phyloP scores from a whole-genome alignment of 2,329 filamentous ascomycete genomes.

The Phaeophleospora eucalypticola region DNA sequence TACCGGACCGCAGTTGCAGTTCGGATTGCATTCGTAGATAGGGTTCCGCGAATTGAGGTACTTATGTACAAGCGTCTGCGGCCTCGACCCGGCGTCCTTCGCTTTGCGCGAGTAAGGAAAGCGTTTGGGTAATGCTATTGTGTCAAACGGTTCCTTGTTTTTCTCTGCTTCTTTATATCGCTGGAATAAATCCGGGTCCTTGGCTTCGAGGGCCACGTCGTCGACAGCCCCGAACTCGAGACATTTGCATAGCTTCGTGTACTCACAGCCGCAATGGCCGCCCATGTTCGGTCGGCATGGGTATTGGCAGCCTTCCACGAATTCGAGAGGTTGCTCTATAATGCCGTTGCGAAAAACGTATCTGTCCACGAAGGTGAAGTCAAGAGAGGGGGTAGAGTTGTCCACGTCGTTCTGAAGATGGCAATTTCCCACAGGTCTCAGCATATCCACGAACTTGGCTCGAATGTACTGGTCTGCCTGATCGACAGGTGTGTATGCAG shows the following conservation, averaged over 20 bases:
- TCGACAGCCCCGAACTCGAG: conserved; percentile 58
- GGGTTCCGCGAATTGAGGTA: conserved; percentile 44
- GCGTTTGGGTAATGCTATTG: conserved; percentile 40
- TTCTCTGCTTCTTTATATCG: conserved; percentile 19
- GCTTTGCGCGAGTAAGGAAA: conserved; percentile 59
- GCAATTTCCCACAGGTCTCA: conserved; percentile 24
- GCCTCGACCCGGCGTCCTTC: conserved; percentile 14
- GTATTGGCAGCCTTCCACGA: conserved; percentile 60
- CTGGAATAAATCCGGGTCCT: conserved; percentile 16
- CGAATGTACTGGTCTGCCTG: conserved; percentile 37
- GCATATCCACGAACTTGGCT: conserved; percentile 34
- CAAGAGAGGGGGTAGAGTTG: conserved; percentile 50
- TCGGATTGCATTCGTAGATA: conserved; percentile 76
- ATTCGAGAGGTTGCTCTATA: conserved; percentile 51
- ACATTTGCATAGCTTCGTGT: conserved; percentile 60
- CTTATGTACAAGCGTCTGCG: conserved; percentile 32
- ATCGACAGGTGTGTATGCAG: conserved; percentile 26
- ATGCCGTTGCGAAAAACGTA: conserved; percentile 60
- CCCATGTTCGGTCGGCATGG: conserved; percentile 58
- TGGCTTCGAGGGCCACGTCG: conserved; percentile 33
- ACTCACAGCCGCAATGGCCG: conserved; percentile 56
- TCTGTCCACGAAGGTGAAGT: conserved; percentile 65
- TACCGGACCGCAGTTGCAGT: conserved; percentile 59
- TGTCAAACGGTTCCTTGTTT: conserved; percentile 28
- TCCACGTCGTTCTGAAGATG: conserved; percentile 55